A percentile compares a stretch with the other conserved stretches of the same genome.
Evolutionary conservation across 108 stramenopile genomes (phyloP).

Genomic region (Mayamaea pseudoterrestris): DNA sequence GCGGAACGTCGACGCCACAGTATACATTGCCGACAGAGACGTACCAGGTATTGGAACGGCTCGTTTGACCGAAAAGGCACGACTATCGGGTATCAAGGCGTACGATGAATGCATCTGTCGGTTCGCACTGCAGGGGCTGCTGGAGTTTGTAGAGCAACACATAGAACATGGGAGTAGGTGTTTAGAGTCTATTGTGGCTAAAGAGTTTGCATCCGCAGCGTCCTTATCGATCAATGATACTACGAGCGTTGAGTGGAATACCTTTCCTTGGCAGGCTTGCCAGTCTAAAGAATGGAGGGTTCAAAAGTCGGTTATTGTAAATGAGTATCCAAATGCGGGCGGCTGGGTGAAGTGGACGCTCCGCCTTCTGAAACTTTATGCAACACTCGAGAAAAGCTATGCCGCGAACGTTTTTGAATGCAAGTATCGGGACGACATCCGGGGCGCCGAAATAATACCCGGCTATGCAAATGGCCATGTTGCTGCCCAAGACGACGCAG

Average conservation of each 20-base stretch:
- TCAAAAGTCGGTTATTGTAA: constrained; percentile 34
- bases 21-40: constrained; percentile 22
- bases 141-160: constrained; percentile 21
- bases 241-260: constrained; percentile 26
- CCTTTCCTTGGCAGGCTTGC: constrained; percentile 59
- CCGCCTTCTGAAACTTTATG: background rate
- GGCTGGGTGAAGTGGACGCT: constrained; percentile 8
- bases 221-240: background rate
- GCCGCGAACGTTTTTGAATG: constrained; percentile 42
- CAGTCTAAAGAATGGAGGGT: constrained; percentile 29
- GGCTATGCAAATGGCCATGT: constrained; percentile 46
- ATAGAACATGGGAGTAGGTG: background rate
- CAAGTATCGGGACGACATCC: constrained; percentile 66
- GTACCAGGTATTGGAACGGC: constrained; percentile 51
- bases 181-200: background rate
- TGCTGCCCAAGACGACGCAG: constrained; percentile 50
- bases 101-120: constrained; percentile 63
- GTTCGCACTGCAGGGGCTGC: constrained; percentile 61
- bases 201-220: constrained; percentile 1
- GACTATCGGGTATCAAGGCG: constrained; percentile 48
- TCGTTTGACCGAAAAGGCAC: constrained; percentile 40
- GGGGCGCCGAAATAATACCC: constrained; percentile 69
- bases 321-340: constrained; percentile 29
- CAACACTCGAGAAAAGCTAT: constrained; percentile 50
- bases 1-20: background rate